Evolutionary conservation across 768 basidiomycete genomes (phyloP), one percentile per base, ranked within the genome.

Genomic region (Agrocybe praecox): DNA sequence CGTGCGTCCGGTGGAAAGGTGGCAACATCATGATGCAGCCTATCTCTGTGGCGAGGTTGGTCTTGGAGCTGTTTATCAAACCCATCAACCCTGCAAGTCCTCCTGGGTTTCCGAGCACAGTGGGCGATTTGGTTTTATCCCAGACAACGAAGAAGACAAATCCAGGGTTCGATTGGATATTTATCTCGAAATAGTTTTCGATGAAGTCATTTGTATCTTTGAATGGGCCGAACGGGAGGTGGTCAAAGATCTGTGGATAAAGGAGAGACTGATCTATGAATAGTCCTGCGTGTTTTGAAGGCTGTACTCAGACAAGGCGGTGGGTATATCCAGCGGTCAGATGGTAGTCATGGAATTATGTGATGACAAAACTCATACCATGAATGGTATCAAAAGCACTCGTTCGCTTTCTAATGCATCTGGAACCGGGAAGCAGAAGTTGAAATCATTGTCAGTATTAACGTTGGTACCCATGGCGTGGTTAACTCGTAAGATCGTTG

Each of bases 1-100:
- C 80, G 59, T 89, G 84, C 0, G 85, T 88, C 12, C 83, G 74
- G 56, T 88, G 87, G 65, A 86, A 90, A 1, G 65, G 65, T 0
- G 86, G 84, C 1, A 85, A 69, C 43, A 83, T 78, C 44, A 85
- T 71, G 29, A 86, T 70, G 60, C 74, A 76, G 11, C 83, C 85
- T 32, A 89, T 77, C 61, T 90, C 87, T 9, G 78, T 76, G 21
- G 65, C 67, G 14, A 83, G 72, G 56, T 84, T 65, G 6, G 43
- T 52, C 3, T 75, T 57, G 11, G 72, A 76, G 5, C 80, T 72
- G 59, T 82, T 78, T 45, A 85, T 64, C 57, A 82, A 73, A 0
- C 80, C 84, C 10, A 87, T 77, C 12, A 76, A 70, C 0, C 84
- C 87, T 2, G 87, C 86, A 15, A 88, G 62, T 2, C 62, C 58